A percentile compares a stretch with the other conserved stretches of the same genome.
Conservation (phyloP, 2,329 filamentous ascomycete species). For the Ceratocystis diversiconidia region DNA sequence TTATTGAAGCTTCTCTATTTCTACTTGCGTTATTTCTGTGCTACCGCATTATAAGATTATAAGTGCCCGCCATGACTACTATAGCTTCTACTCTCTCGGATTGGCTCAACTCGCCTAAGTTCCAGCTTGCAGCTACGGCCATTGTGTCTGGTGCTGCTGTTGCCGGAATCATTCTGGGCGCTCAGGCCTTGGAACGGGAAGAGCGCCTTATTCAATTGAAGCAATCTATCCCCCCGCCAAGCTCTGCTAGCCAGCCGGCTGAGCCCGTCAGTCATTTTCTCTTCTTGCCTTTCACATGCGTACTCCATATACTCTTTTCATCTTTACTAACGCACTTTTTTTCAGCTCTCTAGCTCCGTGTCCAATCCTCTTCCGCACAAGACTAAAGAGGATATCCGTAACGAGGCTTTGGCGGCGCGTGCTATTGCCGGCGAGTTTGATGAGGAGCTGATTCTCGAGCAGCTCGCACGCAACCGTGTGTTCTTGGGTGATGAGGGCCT, state of each 20-base stretch:
- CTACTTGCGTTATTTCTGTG: not conserved
- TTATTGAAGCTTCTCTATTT: not conserved
- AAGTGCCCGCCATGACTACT: slow-evolving; percentile 10
- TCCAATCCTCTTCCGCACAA: slow-evolving; percentile 33
- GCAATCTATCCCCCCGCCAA: slow-evolving; percentile 38
- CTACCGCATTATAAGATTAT: not conserved
- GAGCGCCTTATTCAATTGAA: slow-evolving; percentile 44
- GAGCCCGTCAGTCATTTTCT: slow-evolving; percentile 16
- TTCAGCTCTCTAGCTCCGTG: slow-evolving; percentile 47
- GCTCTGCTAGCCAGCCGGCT: slow-evolving; percentile 15
- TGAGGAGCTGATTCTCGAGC: slow-evolving; percentile 79
- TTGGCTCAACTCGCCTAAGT: slow-evolving; percentile 28
- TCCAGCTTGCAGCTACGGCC: slow-evolving; percentile 58
- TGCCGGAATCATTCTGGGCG: slow-evolving; percentile 46
- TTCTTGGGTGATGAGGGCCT: slow-evolving; percentile 79
- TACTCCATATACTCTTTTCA: not conserved
- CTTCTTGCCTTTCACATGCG: not conserved
- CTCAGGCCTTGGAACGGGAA: slow-evolving; percentile 43
- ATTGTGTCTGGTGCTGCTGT: slow-evolving; percentile 48
- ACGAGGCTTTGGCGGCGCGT: slow-evolving; percentile 42
- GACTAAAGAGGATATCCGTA: slow-evolving; percentile 48
- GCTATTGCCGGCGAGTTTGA: slow-evolving; percentile 51
- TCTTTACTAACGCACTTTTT: slow-evolving; percentile 14
- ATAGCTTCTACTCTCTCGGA: slow-evolving; percentile 16
- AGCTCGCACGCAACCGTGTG: slow-evolving; percentile 81